phyloP scores from a whole-genome alignment of 108 stramenopile genomes.

The Cyclotella distinguenda region DNA sequence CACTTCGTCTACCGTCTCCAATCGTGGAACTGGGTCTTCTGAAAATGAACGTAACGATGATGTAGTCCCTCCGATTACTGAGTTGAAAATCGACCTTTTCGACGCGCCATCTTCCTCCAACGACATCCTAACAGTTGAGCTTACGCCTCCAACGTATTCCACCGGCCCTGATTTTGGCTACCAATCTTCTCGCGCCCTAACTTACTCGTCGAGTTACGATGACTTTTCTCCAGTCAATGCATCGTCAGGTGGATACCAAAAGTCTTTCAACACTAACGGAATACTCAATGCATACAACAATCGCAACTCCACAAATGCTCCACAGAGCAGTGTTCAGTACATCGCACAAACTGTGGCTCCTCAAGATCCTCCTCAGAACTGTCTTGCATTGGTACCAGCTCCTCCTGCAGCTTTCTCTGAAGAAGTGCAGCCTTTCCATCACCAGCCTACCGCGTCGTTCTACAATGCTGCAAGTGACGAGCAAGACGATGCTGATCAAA shows the following conservation, averaged over 20 bases:
- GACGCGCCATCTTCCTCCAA: background rate
- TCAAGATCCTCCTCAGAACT: background rate
- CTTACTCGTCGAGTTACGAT: conserved; percentile 19
- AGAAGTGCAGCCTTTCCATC: background rate
- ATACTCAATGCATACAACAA: conserved; percentile 28
- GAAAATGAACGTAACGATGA: background rate
- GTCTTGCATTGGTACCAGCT: conserved; percentile 22
- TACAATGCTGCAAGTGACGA: background rate
- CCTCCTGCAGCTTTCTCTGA: background rate
- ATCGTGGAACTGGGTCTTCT: no score
- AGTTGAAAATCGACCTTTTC: background rate
- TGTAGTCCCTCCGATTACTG: background rate
- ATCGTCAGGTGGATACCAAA: background rate
- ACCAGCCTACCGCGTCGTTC: background rate
- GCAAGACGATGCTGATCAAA: conserved; percentile 23
- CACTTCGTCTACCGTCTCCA: background rate
- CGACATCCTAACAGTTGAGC: background rate
- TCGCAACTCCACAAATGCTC: background rate
- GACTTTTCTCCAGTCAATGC: conserved; percentile 26
- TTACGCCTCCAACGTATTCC: background rate
- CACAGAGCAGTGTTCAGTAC: background rate
- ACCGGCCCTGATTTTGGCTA: background rate
- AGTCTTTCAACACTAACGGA: conserved; percentile 25
- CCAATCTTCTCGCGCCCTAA: background rate
- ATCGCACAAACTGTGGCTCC: background rate